These are phyloP conservation scores for Panicum hallii DNA, from an alignment of 202 grass and related monocot species.

Conservation along the genomic window DNA sequence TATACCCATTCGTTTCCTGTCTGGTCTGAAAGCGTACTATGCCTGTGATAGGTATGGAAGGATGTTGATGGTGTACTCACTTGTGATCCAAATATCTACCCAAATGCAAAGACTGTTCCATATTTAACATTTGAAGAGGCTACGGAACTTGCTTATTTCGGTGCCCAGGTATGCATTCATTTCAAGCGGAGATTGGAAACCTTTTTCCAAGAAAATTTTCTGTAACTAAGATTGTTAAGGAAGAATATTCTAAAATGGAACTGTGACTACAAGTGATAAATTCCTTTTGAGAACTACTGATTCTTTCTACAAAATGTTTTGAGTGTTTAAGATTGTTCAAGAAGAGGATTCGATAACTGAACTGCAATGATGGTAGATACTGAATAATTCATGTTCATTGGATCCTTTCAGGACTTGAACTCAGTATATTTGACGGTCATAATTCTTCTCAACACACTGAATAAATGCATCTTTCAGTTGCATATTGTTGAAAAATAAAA, in stretches of 20 bases:
- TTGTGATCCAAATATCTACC: slow-evolving; percentile 93
- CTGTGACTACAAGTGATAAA: neutral
- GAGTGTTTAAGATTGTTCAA: neutral
- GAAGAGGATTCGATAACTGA: neutral
- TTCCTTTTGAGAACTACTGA: neutral
- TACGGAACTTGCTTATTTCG: slow-evolving; percentile 96
- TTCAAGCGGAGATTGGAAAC: neutral
- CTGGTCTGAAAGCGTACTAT: slow-evolving; percentile 35
- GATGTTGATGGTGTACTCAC: slow-evolving; percentile 98
- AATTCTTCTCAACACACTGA: slow-evolving; percentile 7
- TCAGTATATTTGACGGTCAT: neutral
- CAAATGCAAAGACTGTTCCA: slow-evolving; percentile 73
- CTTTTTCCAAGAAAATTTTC: neutral
- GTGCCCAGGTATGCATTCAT: slow-evolving; percentile 68
- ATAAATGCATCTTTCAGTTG: neutral
- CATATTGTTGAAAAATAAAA: neutral
- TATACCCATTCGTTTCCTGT: neutral
- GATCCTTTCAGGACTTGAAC: neutral
- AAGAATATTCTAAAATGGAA: neutral
- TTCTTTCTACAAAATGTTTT: neutral
- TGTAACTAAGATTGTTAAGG: neutral
- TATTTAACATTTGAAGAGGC: slow-evolving; percentile 96
- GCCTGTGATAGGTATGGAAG: slow-evolving; percentile 79
- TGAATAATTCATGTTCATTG: neutral
- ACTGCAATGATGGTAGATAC: neutral